phyloP scores from a whole-genome alignment of 2,329 filamentous ascomycete species.

The Paraconiothyrium sp. region DNA sequence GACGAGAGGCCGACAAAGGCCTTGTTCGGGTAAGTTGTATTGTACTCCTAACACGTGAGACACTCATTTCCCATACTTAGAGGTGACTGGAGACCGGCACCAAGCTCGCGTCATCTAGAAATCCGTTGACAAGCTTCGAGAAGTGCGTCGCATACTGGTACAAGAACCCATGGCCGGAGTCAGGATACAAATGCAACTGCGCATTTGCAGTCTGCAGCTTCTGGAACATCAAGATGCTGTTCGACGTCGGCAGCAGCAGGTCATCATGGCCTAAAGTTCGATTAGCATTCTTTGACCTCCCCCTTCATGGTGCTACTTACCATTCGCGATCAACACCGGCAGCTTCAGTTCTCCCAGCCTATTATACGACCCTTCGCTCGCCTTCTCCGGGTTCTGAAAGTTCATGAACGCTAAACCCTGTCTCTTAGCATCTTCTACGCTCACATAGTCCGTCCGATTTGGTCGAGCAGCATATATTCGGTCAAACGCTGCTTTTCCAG shows the following conservation, averaged over 20 bases:
- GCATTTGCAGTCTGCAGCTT: constrained; percentile 25
- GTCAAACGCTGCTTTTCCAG: constrained; percentile 13
- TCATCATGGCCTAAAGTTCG: constrained; percentile 19
- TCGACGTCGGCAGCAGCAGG: constrained; percentile 24
- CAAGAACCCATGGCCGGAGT: constrained; percentile 32
- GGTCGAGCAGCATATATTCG: constrained; percentile 12
- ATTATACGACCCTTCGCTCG: constrained; percentile 24
- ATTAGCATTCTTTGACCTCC: background rate
- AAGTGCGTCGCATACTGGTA: constrained; percentile 30
- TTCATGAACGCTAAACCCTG: constrained; percentile 17
- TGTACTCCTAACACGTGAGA: too few species aligned
- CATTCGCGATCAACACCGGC: constrained; percentile 42
- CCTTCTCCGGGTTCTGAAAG: constrained; percentile 18
- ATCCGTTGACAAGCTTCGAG: constrained; percentile 23
- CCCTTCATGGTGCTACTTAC: constrained; percentile 4
- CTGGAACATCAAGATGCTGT: constrained; percentile 25
- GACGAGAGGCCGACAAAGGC: too few species aligned
- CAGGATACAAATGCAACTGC: constrained; percentile 29
- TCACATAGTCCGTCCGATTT: constrained; percentile 14
- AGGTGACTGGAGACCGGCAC: constrained; percentile 1
- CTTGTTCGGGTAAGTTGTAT: too few species aligned
- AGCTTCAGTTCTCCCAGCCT: constrained; percentile 38
- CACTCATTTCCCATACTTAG: background rate
- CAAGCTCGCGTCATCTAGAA: constrained; percentile 16
- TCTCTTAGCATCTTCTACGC: constrained; percentile 14